Conservation (phyloP, 495 filamentous ascomycete genomes). For the Neurospora sp. region DNA sequence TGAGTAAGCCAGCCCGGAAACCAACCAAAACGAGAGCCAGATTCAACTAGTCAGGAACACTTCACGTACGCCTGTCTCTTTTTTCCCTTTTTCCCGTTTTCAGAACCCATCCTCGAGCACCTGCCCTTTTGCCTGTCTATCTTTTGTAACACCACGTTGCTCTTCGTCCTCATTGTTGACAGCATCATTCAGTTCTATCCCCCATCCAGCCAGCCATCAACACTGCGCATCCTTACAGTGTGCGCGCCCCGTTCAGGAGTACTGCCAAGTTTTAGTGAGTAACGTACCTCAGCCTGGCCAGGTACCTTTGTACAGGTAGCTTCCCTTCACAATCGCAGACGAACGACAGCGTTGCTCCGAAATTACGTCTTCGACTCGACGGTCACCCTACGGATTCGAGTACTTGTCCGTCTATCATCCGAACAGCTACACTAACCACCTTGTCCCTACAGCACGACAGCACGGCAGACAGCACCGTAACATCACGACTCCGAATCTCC, state of each 20-base stretch:
- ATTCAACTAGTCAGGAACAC: neutral
- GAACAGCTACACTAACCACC: neutral
- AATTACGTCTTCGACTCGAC: neutral
- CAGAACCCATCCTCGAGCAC: neutral
- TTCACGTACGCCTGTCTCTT: neutral
- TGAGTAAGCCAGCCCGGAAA: neutral
- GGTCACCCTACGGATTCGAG: neutral
- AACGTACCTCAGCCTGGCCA: neutral
- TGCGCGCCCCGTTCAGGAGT: neutral
- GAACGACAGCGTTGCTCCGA: neutral
- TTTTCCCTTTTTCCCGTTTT: neutral
- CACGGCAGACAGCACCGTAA: neutral
- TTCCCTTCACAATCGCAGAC: neutral
- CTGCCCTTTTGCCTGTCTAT: neutral
- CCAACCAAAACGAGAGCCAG: neutral
- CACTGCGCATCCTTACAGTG: neutral
- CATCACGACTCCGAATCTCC: neutral
- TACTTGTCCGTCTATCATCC: neutral
- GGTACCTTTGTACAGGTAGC: neutral
- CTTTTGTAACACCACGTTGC: neutral
- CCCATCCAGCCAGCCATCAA: neutral
- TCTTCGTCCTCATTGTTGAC: neutral
- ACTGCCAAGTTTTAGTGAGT: neutral
- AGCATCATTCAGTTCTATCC: neutral
- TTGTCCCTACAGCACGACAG: neutral